phyloP scores from a whole-genome alignment of 441 rosid genomes.

The Adansonia grandidieri region DNA sequence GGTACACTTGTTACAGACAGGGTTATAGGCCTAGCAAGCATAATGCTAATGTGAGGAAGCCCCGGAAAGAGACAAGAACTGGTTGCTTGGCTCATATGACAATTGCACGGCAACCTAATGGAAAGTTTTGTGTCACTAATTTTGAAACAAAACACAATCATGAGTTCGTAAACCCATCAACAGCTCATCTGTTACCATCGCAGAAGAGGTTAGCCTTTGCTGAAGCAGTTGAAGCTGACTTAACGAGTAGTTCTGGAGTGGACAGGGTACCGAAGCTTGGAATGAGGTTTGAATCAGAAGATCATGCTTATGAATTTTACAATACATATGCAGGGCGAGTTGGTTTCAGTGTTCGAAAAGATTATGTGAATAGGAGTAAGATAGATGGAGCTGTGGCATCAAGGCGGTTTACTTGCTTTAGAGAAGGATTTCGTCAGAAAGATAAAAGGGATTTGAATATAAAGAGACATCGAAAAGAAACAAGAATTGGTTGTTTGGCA shows the following conservation, averaged over 20 bases:
- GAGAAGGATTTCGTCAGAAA: slow-evolving; percentile 39
- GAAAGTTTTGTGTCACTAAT: slow-evolving; percentile 38
- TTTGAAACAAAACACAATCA: slow-evolving; percentile 41
- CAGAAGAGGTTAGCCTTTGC: slow-evolving; percentile 39
- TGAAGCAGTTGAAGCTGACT: slow-evolving; percentile 43
- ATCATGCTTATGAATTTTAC: slow-evolving; percentile 36
- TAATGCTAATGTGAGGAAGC: slow-evolving; percentile 30
- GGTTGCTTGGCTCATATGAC: slow-evolving; percentile 51
- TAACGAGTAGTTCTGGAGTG: slow-evolving; percentile 27
- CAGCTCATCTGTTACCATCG: slow-evolving; percentile 40
- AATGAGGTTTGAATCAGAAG: slow-evolving; percentile 36
- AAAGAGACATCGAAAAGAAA: slow-evolving; percentile 39
- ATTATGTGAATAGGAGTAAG: slow-evolving; percentile 40
- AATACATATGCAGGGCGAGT: slow-evolving; percentile 34
- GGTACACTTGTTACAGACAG: slow-evolving; percentile 44
- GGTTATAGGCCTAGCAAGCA: slow-evolving; percentile 38
- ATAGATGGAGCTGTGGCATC: slow-evolving; percentile 39
- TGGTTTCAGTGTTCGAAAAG: slow-evolving; percentile 41
- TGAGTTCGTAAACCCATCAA: slow-evolving; percentile 35
- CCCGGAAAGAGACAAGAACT: slow-evolving; percentile 40
- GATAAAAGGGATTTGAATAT: slow-evolving; percentile 27
- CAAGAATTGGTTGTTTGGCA: slow-evolving; percentile 46
- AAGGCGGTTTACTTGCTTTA: slow-evolving; percentile 44
- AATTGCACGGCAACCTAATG: slow-evolving; percentile 39
- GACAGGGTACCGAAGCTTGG: slow-evolving; percentile 40